Evolutionary conservation across 1,139 yeast species (phyloP), one percentile per base, ranked within the genome.

Genomic region (Yamadazyma epiphylla): DNA sequence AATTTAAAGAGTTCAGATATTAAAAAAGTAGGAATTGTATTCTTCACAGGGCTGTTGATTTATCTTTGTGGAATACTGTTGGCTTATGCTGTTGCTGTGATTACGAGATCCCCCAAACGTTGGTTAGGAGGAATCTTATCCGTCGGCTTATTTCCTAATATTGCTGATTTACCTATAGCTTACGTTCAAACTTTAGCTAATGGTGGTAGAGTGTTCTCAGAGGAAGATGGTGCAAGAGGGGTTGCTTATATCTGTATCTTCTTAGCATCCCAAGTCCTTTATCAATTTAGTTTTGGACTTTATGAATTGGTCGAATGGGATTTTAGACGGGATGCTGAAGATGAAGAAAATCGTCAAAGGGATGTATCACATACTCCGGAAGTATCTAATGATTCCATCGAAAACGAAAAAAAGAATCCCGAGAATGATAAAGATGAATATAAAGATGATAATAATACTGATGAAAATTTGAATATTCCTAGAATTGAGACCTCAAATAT

Each of bases 101-200:
- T 59, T 1, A 59, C 74, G 19, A 68, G 69, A 16, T 57, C 74
- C 4, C 96, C 96, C 0, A 72, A 70, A 40, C 60, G 74, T 30
- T 88, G 95, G 94, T 59, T 74, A 27, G 95, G 95, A 31, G 95
- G 95, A 0, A 58, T 76, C 11, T 58, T 85, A 1, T 78, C 86
- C 0, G 64, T 77, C 8, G 69, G 89, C 4, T 64, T 84, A 26
- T 77, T 86, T 51, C 68, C 75, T 15, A 81, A 81, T 47, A 80
- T 84, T 28, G 77, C 91, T 7, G 96, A 88, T 58, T 64, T 88
- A 37, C 96, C 96, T 1, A 84, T 88, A 46, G 96, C 96, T 0
- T 87, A 87, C 45, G 67, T 88, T 24, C 94, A 86, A 46, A 82
- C 94, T 1, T 61, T 88, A 52, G 79, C 84, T 21, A 64, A 73